Evolutionary conservation across 1,284 basidiomycete species (phyloP).

Genomic region (Trichosporon asahii): DNA sequence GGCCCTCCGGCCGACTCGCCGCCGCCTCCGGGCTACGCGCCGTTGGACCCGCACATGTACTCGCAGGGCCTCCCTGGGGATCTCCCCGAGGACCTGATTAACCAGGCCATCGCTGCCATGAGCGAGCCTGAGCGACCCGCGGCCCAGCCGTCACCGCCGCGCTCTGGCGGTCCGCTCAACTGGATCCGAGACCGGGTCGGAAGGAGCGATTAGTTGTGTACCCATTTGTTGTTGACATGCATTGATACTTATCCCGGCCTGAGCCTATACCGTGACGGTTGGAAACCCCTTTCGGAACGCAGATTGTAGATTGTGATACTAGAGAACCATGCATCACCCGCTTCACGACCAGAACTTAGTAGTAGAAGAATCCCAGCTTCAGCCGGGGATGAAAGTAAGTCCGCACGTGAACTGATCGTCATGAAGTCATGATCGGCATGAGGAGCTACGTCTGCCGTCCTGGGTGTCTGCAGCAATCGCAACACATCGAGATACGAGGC

Average conservation of each 20-base stretch:
- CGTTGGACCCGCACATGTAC: slow-evolving; percentile 52
- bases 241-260: not conserved
- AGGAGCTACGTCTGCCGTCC: not conserved
- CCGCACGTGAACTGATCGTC: no score
- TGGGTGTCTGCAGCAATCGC: not conserved
- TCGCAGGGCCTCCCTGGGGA: slow-evolving; percentile 49
- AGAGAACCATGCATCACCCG: not conserved
- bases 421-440: not conserved
- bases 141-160: not conserved
- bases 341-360: not conserved
- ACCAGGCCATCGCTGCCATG: slow-evolving; percentile 51
- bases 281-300: not conserved
- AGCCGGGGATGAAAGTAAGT: not conserved
- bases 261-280: not conserved
- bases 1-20: slow-evolving; percentile 28
- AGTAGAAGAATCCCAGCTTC: no score
- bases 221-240: slow-evolving; percentile 9
- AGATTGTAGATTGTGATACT: not conserved
- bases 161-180: not conserved
- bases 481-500: not conserved
- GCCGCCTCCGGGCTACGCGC: slow-evolving; percentile 51
- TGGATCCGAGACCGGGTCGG: slow-evolving; percentile 2
- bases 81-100: slow-evolving; percentile 51
- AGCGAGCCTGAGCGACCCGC: slow-evolving; percentile 14
- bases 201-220: slow-evolving; percentile 9